Conservation (phyloP, 2,329 filamentous ascomycete genomes). For the Alternaria hordeiaustralica region DNA sequence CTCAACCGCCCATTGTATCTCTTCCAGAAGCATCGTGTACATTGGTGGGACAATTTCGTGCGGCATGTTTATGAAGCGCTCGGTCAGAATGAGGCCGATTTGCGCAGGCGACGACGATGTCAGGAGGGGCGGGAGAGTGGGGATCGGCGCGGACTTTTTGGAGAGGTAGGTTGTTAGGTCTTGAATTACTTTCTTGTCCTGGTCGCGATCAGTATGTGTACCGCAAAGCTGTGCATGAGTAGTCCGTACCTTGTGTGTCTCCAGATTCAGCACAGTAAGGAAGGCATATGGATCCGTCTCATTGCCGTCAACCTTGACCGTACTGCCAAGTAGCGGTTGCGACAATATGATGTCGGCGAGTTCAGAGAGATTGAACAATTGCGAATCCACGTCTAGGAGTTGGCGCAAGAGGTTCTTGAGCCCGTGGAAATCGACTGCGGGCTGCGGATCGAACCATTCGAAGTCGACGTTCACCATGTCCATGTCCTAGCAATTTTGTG, state of each 20-base stretch:
- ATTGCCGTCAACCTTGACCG: conserved; percentile 95
- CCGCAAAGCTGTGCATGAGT: background rate
- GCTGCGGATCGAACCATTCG: conserved; percentile 96
- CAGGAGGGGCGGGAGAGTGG: conserved; percentile 51
- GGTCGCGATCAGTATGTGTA: background rate
- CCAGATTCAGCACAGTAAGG: conserved; percentile 83
- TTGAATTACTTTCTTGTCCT: conserved; percentile 74
- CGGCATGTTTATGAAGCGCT: conserved; percentile 97
- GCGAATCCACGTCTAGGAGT: conserved; percentile 86
- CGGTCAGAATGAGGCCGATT: conserved; percentile 86
- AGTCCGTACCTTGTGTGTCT: conserved; percentile 67
- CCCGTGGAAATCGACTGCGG: conserved; percentile 91
- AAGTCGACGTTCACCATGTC: conserved; percentile 96
- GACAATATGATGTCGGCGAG: conserved; percentile 85
- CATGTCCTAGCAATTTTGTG: conserved; percentile 68
- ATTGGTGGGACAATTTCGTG: conserved; percentile 89
- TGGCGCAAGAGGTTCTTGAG: conserved; percentile 89
- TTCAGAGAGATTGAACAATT: conserved; percentile 84
- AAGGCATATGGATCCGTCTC: conserved; percentile 93
- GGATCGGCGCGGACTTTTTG: conserved; percentile 60
- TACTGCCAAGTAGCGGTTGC: conserved; percentile 87
- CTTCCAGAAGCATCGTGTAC: conserved; percentile 92
- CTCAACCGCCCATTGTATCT: conserved; percentile 85
- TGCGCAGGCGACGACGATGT: conserved; percentile 53
- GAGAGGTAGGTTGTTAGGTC: conserved; percentile 75